Base-by-base conservation (phyloP, 441 rosid species). In the Populus trichocarpa region DNA sequence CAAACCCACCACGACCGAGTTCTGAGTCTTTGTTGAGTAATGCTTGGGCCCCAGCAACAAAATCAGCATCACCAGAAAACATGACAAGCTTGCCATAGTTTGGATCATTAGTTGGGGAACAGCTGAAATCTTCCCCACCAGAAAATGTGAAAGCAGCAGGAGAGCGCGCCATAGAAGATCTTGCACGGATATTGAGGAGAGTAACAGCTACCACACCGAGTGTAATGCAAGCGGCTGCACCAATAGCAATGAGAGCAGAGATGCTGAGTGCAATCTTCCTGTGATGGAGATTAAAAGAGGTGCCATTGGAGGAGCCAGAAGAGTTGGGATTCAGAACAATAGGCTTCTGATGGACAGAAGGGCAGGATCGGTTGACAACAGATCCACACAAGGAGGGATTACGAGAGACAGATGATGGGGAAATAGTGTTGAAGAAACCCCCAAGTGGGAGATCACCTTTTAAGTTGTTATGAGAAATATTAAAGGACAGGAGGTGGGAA, bases 1-100 rank as follows among this genome's bases (percentile, higher is more conserved):
- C 99, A 50, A 96, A 96, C 38, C 98, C 99, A 8, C 99, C 99
- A 50, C 95, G 98, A 4, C 99, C 99, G n/a, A 96, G 83, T 80
- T 93, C 98, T 3, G 91, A 87, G 76, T 96, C 98, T 88, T 96
- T 94, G 87, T 89, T 94, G 72, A 96, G 98, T 82, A 96, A 82
- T 1, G 91, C 97, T 73, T 93, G 89, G 5, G 96, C 89, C 20
- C 99, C 97, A 18, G 88, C 87, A 67, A 85, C 90, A 78, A 90
- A 94, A 76, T 92, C 93, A 30, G 95, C 95, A 68, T 90, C 93
- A 0, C 95, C 97, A 10, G 97, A 90, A 85, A 96, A 96, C 97
- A 96, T 94, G 69, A 96, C 97, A 25, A 96, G 95, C 84, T 96
- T 96, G 77, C 98, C 98, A 70, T 89, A 92, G 81, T 89, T 91